Percentiles rank a stretch among this genome's conserved stretches.
Conservation (phyloP, 805 yeast genomes). For the Phaffomyces thermotolerans region DNA sequence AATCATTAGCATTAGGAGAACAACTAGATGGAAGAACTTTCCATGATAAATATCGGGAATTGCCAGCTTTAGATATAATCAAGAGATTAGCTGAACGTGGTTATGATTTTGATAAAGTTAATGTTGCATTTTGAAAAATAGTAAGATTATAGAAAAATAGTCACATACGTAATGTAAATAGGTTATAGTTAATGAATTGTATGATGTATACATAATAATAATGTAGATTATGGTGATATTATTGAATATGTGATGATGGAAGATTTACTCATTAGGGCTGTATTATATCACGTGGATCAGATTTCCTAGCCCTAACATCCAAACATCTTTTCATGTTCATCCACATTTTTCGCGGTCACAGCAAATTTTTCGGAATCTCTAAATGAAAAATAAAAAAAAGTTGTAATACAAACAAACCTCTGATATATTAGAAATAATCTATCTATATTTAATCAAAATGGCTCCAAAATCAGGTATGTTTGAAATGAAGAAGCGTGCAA, state of each 20-base stretch:
- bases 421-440: conserved; percentile 1
- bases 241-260: too few relatives aligned
- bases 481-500: neutral
- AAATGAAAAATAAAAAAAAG: conserved; percentile 5
- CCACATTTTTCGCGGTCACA: conserved; percentile 1
- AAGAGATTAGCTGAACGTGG: conserved; percentile 35
- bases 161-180: conserved; percentile 2
- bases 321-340: neutral
- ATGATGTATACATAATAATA: conserved; percentile 1
- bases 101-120: conserved; percentile 28
- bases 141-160: neutral
- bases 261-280: too few relatives aligned
- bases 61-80: conserved; percentile 42
- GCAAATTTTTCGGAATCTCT: neutral
- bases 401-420: neutral
- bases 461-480: conserved; percentile 50
- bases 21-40: conserved; percentile 42
- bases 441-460: conserved; percentile 27
- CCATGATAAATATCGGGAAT: conserved; percentile 31
- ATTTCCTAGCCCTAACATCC: neutral
- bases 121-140: conserved; percentile 6
- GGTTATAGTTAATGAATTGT: conserved; percentile 9
- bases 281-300: neutral
- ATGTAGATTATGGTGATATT: neutral
- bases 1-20: conserved; percentile 36